phyloP scores from a whole-genome alignment of 495 filamentous ascomycete genomes.

The Halenospora varia region DNA sequence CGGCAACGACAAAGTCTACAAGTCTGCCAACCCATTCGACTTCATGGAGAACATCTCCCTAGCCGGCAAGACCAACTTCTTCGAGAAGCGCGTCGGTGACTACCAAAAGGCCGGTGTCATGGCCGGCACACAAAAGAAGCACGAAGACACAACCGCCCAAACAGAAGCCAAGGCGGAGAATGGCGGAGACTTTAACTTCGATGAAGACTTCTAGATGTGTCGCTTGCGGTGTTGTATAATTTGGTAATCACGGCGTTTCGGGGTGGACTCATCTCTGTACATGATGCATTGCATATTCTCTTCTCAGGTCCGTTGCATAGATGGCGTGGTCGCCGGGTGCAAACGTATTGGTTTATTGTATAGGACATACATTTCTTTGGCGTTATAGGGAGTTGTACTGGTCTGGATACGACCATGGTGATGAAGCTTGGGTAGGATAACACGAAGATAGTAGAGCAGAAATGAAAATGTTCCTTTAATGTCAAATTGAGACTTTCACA shows the following conservation, averaged over 20 bases:
- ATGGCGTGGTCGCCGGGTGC: conserved; percentile 27
- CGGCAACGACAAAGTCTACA: conserved; percentile 91
- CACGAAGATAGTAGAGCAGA: conserved; percentile 8
- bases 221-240: conserved; percentile 1
- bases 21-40: conserved; percentile 93
- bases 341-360: conserved; percentile 8
- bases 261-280: conserved; percentile 19
- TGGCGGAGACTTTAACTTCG: conserved; percentile 81
- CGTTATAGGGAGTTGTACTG: conserved; percentile 15
- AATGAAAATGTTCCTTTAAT: conserved; percentile 12
- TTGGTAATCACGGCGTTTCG: conserved; percentile 15
- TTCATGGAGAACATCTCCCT: conserved; percentile 99
- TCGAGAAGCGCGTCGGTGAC: conserved; percentile 98
- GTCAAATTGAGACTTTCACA: background rate
- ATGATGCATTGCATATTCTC: conserved; percentile 21
- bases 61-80: conserved; percentile 99
- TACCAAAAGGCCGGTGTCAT: conserved; percentile 99
- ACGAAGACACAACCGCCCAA: conserved; percentile 39
- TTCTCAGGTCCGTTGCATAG: conserved; percentile 22
- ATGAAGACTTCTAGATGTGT: conserved; percentile 86
- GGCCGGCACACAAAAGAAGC: conserved; percentile 81
- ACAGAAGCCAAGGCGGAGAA: conserved; percentile 57
- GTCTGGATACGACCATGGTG: conserved; percentile 13
- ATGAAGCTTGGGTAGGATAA: conserved; percentile 1
- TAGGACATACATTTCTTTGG: conserved; percentile 9